Evolutionary conservation across 2,329 filamentous ascomycete genomes (phyloP), one percentile per base, ranked within the genome.

Genomic region (Venturia effusa): DNA sequence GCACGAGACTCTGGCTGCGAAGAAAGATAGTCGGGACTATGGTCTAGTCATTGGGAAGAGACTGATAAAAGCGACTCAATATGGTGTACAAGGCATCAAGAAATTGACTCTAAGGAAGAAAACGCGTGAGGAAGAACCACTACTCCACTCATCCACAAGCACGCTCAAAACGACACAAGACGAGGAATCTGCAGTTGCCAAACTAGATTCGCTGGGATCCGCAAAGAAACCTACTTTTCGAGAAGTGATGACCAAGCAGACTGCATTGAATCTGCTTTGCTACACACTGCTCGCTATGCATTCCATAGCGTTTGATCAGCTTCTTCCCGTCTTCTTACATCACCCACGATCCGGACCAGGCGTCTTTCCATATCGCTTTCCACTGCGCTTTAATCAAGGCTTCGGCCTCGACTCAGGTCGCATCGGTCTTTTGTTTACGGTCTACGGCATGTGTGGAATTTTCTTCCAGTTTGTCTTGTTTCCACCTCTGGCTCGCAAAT

Each of bases 391-490:
- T 71, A 81, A 83, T 1, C 88, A 90, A 43, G 92, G 92, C 0
- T 95, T 95, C 71, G 91, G 91, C 0, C 78, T 86, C 54, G 75
- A 84, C 59, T 88, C 89, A 1, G 83, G 85, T 65, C 81, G 84
- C 60, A 97, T 97, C 67, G 93, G 93, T 13, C 82, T 89, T 40
- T 86, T 96, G 65, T 96, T 95, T 74, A 94, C 90, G 1, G 70
- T 90, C 4, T 95, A 93, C 73, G 92, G 91, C 24, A 78, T 95
- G 61, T 79, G 86, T 11, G 91, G 90, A 68, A 90, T 92, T 70
- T 68, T 94, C 22, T 83, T 91, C 57, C 94, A 97, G 73, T 96
- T 99, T 73, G 78, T 94, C 61, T 71, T 95, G 63, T 97, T 96
- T 73, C 92, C 93, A 0, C 80, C 84, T 0, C 76, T 93, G 1